Evolutionary conservation across 108 stramenopile genomes (phyloP).

Genomic region (Chaetoceros muelleri): DNA sequence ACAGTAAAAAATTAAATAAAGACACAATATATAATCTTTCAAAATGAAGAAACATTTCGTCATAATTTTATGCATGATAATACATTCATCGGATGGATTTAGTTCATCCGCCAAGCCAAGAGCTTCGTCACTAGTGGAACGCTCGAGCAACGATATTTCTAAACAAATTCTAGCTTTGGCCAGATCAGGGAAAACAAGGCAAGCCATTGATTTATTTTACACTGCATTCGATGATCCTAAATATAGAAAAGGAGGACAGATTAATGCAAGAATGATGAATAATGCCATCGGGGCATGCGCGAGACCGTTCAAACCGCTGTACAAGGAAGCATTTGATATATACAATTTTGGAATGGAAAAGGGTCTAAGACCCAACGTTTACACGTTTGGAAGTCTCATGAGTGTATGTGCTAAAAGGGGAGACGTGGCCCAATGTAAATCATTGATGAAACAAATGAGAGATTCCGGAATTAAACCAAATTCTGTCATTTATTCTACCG

Average conservation of each 20-base stretch:
- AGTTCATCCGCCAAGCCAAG: too few relatives aligned
- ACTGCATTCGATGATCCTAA: constrained; percentile 25
- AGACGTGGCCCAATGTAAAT: constrained; percentile 28
- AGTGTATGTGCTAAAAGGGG: constrained; percentile 56
- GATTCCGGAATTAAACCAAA: constrained; percentile 40
- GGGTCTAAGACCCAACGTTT: constrained; percentile 43
- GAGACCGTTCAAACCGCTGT: constrained; percentile 36
- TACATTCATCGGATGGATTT: too few relatives aligned
- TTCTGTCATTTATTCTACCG: constrained; percentile 62
- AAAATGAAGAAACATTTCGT: too few relatives aligned
- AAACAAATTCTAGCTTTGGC: too few relatives aligned
- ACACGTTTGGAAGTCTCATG: constrained; percentile 64
- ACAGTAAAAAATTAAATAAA: too few relatives aligned
- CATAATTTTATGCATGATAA: too few relatives aligned
- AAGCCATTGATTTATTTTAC: constrained; percentile 38
- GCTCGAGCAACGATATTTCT: too few relatives aligned
- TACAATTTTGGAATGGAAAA: constrained; percentile 17
- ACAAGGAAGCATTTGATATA: constrained; percentile 37
- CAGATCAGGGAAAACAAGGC: constrained; percentile 39
- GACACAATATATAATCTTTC: too few relatives aligned
- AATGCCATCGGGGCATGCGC: constrained; percentile 70
- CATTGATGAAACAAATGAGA: constrained; percentile 21
- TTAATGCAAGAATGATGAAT: too few relatives aligned
- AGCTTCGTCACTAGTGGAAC: too few relatives aligned
- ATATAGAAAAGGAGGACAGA: too few relatives aligned